These are phyloP conservation scores for Fraxinus platypoda DNA, from an alignment of 305 asterid species.

Conservation along the genomic window DNA sequence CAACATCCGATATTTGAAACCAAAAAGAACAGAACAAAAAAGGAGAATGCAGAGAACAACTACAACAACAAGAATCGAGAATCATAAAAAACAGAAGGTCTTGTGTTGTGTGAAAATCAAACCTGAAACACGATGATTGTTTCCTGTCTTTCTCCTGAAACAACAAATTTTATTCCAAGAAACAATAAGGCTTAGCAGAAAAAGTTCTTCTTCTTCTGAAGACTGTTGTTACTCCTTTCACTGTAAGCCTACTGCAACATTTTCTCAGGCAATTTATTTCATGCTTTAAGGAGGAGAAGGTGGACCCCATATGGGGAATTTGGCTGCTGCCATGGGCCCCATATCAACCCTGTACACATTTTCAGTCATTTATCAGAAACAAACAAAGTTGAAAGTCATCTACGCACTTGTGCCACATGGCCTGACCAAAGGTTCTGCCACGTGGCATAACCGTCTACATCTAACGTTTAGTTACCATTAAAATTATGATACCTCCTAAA, in stretches of 20 bases:
- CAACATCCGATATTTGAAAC: slow-evolving; percentile 12
- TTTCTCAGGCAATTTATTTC: slow-evolving; percentile 27
- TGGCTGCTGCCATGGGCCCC: slow-evolving; percentile 28
- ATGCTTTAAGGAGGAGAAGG: slow-evolving; percentile 28
- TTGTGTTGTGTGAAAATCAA: slow-evolving; percentile 6
- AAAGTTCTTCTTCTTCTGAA: slow-evolving; percentile 26
- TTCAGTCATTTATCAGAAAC: slow-evolving; percentile 34
- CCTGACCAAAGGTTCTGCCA: slow-evolving; percentile 26
- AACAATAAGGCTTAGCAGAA: slow-evolving; percentile 23
- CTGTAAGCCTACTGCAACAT: slow-evolving; percentile 22
- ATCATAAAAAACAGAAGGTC: slow-evolving; percentile 7
- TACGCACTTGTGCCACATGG: slow-evolving; percentile 35
- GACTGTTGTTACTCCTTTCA: slow-evolving; percentile 18
- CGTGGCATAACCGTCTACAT: slow-evolving; percentile 32
- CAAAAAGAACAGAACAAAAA: slow-evolving; percentile 1
- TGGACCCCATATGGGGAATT: slow-evolving; percentile 24
- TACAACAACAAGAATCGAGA: slow-evolving; percentile 11
- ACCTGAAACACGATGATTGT: slow-evolving; percentile 10
- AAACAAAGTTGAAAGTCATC: slow-evolving; percentile 26
- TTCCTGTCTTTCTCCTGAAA: slow-evolving; percentile 2
- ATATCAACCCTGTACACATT: not conserved
- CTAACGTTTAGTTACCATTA: slow-evolving; percentile 23
- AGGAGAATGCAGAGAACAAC: slow-evolving; percentile 10
- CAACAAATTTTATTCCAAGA: slow-evolving; percentile 15
- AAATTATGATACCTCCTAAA: not conserved